These are phyloP conservation scores for Candida parachauliodes DNA, from an alignment of 805 yeast species.

Conservation along the genomic window DNA sequence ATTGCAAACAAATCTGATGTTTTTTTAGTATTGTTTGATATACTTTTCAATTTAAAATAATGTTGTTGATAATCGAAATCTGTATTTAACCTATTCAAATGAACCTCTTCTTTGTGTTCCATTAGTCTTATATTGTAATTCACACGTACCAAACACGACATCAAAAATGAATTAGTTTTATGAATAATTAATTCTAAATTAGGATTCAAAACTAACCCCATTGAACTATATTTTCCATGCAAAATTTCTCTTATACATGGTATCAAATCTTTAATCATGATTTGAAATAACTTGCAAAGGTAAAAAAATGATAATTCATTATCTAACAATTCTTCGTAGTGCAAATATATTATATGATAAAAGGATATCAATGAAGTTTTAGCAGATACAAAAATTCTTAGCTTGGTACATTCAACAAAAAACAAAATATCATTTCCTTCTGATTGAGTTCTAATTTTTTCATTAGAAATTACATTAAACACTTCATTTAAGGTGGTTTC, in stretches of 20 bases:
- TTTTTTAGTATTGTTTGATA: slow-evolving; percentile 10
- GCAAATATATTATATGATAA: slow-evolving; percentile 33
- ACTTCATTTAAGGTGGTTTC: slow-evolving; percentile 9
- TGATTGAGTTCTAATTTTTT: neutral
- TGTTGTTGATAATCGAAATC: slow-evolving; percentile 11
- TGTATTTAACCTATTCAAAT: slow-evolving; percentile 7
- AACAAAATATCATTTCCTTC: neutral
- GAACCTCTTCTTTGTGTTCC: slow-evolving; percentile 13
- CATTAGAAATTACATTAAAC: neutral
- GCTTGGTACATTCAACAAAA: slow-evolving; percentile 9
- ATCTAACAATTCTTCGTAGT: slow-evolving; percentile 31
- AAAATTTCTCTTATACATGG: slow-evolving; percentile 28
- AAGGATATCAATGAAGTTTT: slow-evolving; percentile 14
- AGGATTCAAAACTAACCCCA: slow-evolving; percentile 34
- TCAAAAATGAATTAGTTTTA: slow-evolving; percentile 25
- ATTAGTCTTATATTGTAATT: slow-evolving; percentile 8
- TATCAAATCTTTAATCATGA: slow-evolving; percentile 27
- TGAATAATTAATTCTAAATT: slow-evolving; percentile 33
- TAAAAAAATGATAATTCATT: slow-evolving; percentile 28
- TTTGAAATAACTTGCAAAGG: slow-evolving; percentile 25
- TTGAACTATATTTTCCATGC: slow-evolving; percentile 22
- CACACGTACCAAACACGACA: slow-evolving; percentile 20
- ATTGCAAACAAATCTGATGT: slow-evolving; percentile 13
- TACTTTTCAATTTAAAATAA: slow-evolving; percentile 7
- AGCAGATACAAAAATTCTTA: slow-evolving; percentile 12